These are phyloP conservation scores for Pilobolus umbonatus DNA, from an alignment of 192 early-diverging fungal genomes.

Conservation along the genomic window DNA sequence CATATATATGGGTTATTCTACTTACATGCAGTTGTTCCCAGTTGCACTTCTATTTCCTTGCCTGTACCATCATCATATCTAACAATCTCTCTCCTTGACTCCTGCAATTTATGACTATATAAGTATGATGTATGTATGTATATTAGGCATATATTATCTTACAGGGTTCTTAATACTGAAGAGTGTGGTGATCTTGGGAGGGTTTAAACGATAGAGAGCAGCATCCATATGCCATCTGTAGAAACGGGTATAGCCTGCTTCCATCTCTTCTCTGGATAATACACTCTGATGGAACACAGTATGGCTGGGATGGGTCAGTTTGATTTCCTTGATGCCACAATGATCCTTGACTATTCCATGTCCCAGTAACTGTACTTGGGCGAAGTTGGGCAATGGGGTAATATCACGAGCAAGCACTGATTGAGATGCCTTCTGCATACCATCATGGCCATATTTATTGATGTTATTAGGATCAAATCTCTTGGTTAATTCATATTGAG, in stretches of 20 bases:
- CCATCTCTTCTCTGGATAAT: slow-evolving; percentile 24
- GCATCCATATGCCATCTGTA: slow-evolving; percentile 39
- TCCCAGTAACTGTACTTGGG: slow-evolving; percentile 31
- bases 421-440: slow-evolving; percentile 21
- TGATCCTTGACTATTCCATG: slow-evolving; percentile 29
- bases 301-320: slow-evolving; percentile 29
- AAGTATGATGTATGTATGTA: not conserved
- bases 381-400: slow-evolving; percentile 25
- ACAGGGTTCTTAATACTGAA: slow-evolving; percentile 34
- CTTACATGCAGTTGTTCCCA: slow-evolving; percentile 37
- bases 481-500: slow-evolving; percentile 27
- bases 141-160: slow-evolving; percentile 1
- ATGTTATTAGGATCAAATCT: slow-evolving; percentile 27
- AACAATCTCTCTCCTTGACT: slow-evolving; percentile 20
- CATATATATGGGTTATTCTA: not conserved
- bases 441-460: slow-evolving; percentile 31
- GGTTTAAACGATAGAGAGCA: slow-evolving; percentile 30
- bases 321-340: slow-evolving; percentile 28
- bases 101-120: slow-evolving; percentile 2
- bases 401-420: slow-evolving; percentile 31
- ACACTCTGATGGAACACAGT: slow-evolving; percentile 28
- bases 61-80: slow-evolving; percentile 27
- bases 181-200: slow-evolving; percentile 28
- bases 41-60: slow-evolving; percentile 28
- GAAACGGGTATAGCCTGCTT: slow-evolving; percentile 28